A percentile compares a stretch with the other conserved stretches of the same genome.
These are phyloP conservation scores for Pseudomonodictys pantanalensis DNA, from an alignment of 495 filamentous ascomycete species.

Conservation along the genomic window DNA sequence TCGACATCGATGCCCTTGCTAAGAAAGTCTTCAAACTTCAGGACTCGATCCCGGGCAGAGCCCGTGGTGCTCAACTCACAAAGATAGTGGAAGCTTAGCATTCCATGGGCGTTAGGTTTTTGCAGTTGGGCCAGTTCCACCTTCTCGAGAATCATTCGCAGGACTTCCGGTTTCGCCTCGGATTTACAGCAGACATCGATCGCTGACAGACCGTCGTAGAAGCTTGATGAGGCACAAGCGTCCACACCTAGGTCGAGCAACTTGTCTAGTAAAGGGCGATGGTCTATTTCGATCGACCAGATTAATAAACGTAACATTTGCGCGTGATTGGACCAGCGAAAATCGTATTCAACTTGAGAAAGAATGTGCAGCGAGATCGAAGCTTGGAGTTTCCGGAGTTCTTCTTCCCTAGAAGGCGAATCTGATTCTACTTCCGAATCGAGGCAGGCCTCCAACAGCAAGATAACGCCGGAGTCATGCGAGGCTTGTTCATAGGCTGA, in stretches of 20 bases:
- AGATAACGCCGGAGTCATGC: background rate
- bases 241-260: background rate
- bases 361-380: background rate
- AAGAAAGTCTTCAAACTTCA: background rate
- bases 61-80: background rate
- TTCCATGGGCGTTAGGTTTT: background rate
- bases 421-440: background rate
- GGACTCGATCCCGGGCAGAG: background rate
- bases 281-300: background rate
- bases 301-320: background rate
- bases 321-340: background rate
- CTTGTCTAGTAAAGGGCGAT: background rate
- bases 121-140: background rate
- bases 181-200: background rate
- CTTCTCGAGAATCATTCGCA: background rate
- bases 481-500: background rate
- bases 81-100: background rate
- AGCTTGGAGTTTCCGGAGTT: background rate
- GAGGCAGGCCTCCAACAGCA: background rate
- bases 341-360: background rate
- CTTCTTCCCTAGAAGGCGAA: background rate
- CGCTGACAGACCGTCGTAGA: background rate
- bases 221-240: background rate
- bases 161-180: background rate
- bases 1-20: background rate